Evolutionary conservation across 352 stramenopile species (phyloP).

Genomic region (Phytophthora agathidicida): DNA sequence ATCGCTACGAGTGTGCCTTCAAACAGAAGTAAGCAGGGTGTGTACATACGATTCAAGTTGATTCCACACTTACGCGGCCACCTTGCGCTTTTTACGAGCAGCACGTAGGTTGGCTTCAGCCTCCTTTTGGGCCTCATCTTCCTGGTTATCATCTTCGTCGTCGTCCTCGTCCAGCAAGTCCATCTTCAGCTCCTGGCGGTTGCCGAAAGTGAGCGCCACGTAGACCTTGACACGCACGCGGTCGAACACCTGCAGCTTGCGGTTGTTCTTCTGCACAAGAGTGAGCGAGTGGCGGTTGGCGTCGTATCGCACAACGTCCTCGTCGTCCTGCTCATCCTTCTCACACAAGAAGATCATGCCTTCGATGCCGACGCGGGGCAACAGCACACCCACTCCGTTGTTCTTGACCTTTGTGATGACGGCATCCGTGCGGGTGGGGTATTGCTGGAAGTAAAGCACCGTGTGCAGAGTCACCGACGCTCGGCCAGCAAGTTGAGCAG

Average conservation of each 20-base stretch:
- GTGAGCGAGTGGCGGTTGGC: conserved; percentile 60
- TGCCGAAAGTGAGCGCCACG: conserved; percentile 77
- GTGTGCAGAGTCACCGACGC: conserved; percentile 98
- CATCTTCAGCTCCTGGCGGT: conserved; percentile 87
- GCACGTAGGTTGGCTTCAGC: conserved; percentile 35
- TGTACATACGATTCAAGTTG: conserved; percentile 17
- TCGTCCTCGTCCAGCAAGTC: conserved; percentile 63
- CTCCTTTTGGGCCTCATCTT: conserved; percentile 28
- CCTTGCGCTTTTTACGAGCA: conserved; percentile 42
- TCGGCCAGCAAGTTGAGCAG: conserved; percentile 96
- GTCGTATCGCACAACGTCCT: conserved; percentile 64
- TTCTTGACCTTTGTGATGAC: conserved; percentile 97
- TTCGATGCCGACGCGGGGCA: conserved; percentile 99
- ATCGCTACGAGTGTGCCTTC: too few species aligned
- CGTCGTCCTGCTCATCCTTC: conserved; percentile 67
- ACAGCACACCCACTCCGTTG: conserved; percentile 95
- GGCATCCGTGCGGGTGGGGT: conserved; percentile 82
- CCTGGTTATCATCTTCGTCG: conserved; percentile 25
- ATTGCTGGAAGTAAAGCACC: conserved; percentile 96
- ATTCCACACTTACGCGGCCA: conserved; percentile 22
- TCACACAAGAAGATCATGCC: conserved; percentile 92
- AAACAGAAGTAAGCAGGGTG: too few species aligned
- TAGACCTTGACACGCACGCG: conserved; percentile 82
- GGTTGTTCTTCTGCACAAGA: conserved; percentile 55
- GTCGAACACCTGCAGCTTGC: conserved; percentile 80